Conservation (phyloP, 1,284 basidiomycete species). For the Ganoderma lingzhi region DNA sequence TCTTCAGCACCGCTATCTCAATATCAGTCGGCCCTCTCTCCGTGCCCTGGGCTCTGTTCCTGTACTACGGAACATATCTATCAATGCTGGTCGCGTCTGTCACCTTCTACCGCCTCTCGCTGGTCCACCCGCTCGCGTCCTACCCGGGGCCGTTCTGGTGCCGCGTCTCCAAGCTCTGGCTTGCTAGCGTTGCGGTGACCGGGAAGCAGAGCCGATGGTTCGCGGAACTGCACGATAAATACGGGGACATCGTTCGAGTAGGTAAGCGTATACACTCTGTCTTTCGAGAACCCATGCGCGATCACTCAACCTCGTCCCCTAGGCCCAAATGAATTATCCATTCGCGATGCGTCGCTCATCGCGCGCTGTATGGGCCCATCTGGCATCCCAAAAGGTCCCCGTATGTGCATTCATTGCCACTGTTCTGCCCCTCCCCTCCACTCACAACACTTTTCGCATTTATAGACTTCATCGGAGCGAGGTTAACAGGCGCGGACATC, state of each 20-base stretch:
- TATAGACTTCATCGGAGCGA: not conserved
- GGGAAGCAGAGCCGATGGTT: not conserved
- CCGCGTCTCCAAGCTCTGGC: slow-evolving; percentile 35
- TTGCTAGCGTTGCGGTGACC: not conserved
- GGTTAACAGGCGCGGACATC: not conserved
- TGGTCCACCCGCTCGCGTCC: slow-evolving; percentile 40
- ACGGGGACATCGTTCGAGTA: slow-evolving; percentile 43
- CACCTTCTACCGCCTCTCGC: slow-evolving; percentile 41
- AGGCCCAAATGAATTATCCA: slow-evolving; percentile 21
- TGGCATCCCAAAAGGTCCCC: slow-evolving; percentile 18
- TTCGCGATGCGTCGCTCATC: slow-evolving; percentile 5
- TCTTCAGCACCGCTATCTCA: not conserved
- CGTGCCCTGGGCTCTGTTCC: not conserved
- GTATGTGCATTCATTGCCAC: slow-evolving; percentile 6
- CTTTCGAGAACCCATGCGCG: not conserved
- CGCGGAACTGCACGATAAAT: slow-evolving; percentile 36
- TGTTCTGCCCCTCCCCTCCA: not conserved
- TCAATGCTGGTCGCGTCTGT: slow-evolving; percentile 29
- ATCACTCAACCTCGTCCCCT: not conserved
- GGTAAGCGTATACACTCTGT: slow-evolving; percentile 28
- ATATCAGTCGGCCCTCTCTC: not conserved
- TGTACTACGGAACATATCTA: slow-evolving; percentile 19
- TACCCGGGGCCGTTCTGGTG: slow-evolving; percentile 41
- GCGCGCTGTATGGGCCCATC: not conserved
- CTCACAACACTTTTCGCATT: not conserved